A percentile compares a stretch with the other conserved stretches of the same genome.
Evolutionary conservation across 305 asterid species (phyloP).

Genomic region (Solanum aculeatissimum): DNA sequence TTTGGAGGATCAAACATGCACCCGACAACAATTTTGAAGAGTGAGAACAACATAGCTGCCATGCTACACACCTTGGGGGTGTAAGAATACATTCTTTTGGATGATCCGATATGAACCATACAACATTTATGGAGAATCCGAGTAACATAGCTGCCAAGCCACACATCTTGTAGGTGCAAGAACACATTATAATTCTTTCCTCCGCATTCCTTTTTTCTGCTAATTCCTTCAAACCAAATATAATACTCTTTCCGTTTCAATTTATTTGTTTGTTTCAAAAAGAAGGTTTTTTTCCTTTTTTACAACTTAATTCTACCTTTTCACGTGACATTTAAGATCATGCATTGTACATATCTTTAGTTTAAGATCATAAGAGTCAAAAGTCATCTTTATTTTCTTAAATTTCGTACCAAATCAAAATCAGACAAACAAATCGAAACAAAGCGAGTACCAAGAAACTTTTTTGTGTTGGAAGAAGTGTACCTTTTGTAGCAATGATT

Average conservation of each 20-base stretch:
- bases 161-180: not conserved
- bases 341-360: too few relatives aligned
- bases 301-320: too few relatives aligned
- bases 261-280: too few relatives aligned
- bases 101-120: not conserved
- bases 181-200: not conserved
- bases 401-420: too few relatives aligned
- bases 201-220: not conserved
- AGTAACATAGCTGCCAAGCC: not conserved
- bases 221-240: not conserved
- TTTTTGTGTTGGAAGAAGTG: not conserved
- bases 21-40: not conserved
- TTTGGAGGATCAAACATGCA: not conserved
- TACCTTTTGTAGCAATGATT: constrained; percentile 70
- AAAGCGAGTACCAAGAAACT: not conserved
- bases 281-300: too few relatives aligned
- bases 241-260: not conserved
- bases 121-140: not conserved
- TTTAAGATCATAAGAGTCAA: too few relatives aligned
- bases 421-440: not conserved
- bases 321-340: too few relatives aligned
- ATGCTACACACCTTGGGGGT: not conserved
- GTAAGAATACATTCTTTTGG: not conserved
- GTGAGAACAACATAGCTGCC: not conserved
- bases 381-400: too few relatives aligned